Conservation (phyloP, 2,329 filamentous ascomycete species). For the Coccinonectria pachysandricola region DNA sequence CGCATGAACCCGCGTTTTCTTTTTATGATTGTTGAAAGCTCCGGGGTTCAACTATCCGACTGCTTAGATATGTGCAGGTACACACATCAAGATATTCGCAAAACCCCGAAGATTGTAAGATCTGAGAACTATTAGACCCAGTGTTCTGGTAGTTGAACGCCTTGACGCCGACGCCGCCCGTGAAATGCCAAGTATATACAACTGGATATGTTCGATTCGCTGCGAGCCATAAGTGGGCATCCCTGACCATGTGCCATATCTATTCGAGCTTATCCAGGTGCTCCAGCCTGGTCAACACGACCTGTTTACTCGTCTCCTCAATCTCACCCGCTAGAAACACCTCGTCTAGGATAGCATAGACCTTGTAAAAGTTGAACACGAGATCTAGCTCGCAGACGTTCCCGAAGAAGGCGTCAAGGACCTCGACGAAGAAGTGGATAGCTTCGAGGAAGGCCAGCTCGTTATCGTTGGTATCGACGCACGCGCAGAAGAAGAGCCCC, state of each 20-base stretch:
- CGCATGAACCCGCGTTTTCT: conserved; percentile 5
- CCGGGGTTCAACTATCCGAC: conserved; percentile 2
- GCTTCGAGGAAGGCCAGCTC: conserved; percentile 94
- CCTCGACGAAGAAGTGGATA: conserved; percentile 99
- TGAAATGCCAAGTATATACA: background rate
- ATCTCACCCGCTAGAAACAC: conserved; percentile 97
- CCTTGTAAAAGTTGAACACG: conserved; percentile 72
- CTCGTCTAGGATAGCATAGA: conserved; percentile 97
- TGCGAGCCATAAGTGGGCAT: conserved; percentile 3
- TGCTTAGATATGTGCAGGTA: conserved; percentile 1
- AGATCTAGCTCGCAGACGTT: conserved; percentile 98
- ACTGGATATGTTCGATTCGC: background rate
- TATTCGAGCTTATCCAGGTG: conserved; percentile 94
- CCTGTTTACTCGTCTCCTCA: conserved; percentile 97
- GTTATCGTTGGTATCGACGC: conserved; percentile 98
- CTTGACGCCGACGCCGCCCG: conserved; percentile 5
- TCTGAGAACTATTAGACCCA: no score
- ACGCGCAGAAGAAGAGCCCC: conserved; percentile 97
- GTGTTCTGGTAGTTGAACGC: conserved; percentile 1
- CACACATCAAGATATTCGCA: no score
- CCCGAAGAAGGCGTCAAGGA: conserved; percentile 95
- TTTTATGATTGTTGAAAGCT: conserved; percentile 1
- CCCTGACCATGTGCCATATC: conserved; percentile 1
- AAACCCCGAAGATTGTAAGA: no score
- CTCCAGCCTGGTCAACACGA: conserved; percentile 85